Base-by-base conservation (phyloP, 495 filamentous ascomycete species). In the Elasticomyces elasticus region DNA sequence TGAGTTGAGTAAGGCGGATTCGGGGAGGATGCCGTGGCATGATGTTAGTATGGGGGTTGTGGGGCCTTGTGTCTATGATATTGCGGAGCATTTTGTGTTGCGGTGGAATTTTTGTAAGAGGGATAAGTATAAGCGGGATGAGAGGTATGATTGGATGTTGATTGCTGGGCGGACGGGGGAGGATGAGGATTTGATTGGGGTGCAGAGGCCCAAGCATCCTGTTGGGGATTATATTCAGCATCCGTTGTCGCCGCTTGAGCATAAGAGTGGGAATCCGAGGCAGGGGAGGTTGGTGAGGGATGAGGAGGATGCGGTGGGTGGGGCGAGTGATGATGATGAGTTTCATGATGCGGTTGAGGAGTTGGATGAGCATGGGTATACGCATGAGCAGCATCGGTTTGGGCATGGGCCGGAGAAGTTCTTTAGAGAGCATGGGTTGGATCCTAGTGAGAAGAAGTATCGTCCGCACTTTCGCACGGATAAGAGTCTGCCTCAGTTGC, bases 21-120 rank as follows among this genome's bases (percentile, higher is more conserved):
- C 85, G 58, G 90, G 89, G 23, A 82, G 91, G 26, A 95, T 97
- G 91, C 91, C 91, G 1, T 97, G 91, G 91, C 91, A 97, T 63
- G 91, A 97, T 65, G 89, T 97, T 2, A 76, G 85, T 4, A 89
- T 96, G 86, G 89, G 86, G 1, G 51, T 96, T 22, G 78, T 94
- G 43, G 91, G 91, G 5, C 87, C 89, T 37, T 87, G 83, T 61
- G 86, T 95, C 27, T 90, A 89, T 64, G 89, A 95, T 66, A 91
- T 98, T 59, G 91, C 91, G 2, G 89, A 96, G 68, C 91, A 98
- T 64, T 98, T 98, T 61, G 84, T 95, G 31, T 76, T 94, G 33
- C 79, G 90, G 37, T 96, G 92, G 92, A 98, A 98, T 67, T 94
- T 95, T 56, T 74, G 91, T 71, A 96, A 98, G 71, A 80, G 91